Base-by-base conservation (phyloP, 192 early-diverging fungal species). In the Entophlyctis helioformis region DNA sequence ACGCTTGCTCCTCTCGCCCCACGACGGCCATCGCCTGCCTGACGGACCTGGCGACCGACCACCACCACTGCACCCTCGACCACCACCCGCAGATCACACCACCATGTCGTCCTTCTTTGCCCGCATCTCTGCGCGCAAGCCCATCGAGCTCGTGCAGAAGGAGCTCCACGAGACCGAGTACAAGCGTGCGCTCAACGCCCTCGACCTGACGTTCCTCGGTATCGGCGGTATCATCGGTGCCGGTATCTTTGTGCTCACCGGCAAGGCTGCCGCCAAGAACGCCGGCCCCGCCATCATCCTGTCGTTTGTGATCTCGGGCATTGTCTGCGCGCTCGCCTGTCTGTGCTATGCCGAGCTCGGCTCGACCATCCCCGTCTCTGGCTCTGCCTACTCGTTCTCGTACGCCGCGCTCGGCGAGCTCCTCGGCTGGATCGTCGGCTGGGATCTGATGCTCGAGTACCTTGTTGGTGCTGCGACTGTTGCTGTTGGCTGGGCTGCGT, bases 401-500 rank as follows among this genome's bases (percentile, higher is more conserved):
- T 94, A 91, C 44, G 83, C 83, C 8, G 84, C 88, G 0, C 59
- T 91, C 47, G 90, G 90, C 12, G 90, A 94, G 65, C 56, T 91
- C 19, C 48, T 87, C 18, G 88, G 80, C 1, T 93, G 90, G 90
- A 83, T 87, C 33, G 83, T 89, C 50, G 88, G 86, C 12, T 93
- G 90, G 90, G 83, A 88, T 62, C 59, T 92, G 37, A 82, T 87
- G 10, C 61, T 92, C 23, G 89, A 92, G 63, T 92, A 89, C 56
- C 64, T 89, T 57, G 81, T 91, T 13, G 83, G 83, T 2, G 82
- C 86, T 16, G 82, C 87, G 0, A 81, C 87, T 0, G 85, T 89
- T 26, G 78, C 86, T 13, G 68, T 74, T 49, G 83, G 87, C 7
- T 94, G 87, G 85, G 85, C 87, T 15, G 68, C 60, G 0, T 94